Base-by-base conservation (phyloP, 495 filamentous ascomycete species). In the Tuber indicum region DNA sequence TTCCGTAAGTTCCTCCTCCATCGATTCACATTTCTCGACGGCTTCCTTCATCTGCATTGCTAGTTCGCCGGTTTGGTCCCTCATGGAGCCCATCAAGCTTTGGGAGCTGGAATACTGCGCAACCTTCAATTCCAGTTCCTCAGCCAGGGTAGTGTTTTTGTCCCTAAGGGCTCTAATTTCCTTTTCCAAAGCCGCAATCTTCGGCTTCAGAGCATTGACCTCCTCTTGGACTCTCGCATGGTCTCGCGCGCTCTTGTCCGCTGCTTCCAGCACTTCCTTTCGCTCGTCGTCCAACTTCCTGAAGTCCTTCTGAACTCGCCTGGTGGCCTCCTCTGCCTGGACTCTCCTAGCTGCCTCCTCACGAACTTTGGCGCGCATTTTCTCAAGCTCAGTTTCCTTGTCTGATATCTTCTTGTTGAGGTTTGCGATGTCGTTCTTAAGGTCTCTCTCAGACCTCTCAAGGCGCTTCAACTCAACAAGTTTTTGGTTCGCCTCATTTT, bases 1-100 rank as follows among this genome's bases (percentile, higher is more conserved):
- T 82, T 99, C 96, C 26, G 90, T 89, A 12, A 98, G 87, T 83
- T 98, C 96, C 85, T 99, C 96, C 79, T 98, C 95, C n/a, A 97
- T 85, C 75, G 90, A 92, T 80, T 97, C 94, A 74, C 89, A 91
- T 77, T 93, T 91, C 52, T 90, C 89, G 72, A 91, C 90, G 4
- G 92, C 91, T 84, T 99, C 96, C 85, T 94, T 95, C 88, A 97
- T 91, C 85, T 97, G 96, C 85, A 92, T 91, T n/a, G 90, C 90
- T 80, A 98, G 86, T 84, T 99, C 96, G 4, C 91, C 87, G 3
- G 91, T 91, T 84, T 99, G 94, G 81, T 97, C 93, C 74, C 94
- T 92, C 94, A 97, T 94, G 81, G 92, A 96, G 75, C 90, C 90
- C 84, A 98, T 91, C 70, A 97, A 83, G 76, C 89, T 91, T 84